These are phyloP conservation scores for Oryza glaberrima DNA, from an alignment of 176 grass and related monocot species.

Conservation along the genomic window DNA sequence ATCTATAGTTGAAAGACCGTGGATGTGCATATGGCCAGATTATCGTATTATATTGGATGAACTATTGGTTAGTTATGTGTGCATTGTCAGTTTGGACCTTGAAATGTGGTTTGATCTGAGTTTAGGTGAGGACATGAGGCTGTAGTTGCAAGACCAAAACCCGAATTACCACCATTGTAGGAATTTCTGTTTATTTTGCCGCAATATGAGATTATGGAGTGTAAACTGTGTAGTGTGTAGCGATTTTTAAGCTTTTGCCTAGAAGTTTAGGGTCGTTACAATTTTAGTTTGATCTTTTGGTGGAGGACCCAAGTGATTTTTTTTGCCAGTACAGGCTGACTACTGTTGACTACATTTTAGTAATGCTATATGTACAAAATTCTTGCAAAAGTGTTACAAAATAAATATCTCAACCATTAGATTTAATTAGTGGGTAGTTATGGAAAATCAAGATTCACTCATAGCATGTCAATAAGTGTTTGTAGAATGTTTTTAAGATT, in stretches of 20 bases:
- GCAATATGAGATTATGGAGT: background rate
- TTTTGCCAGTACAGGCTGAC: background rate
- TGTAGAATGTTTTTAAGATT: too few species aligned
- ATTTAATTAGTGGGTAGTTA: too few species aligned
- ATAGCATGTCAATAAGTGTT: too few species aligned
- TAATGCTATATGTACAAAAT: too few species aligned
- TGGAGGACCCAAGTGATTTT: constrained; percentile 12
- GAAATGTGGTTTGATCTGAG: constrained; percentile 31
- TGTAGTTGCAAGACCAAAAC: background rate
- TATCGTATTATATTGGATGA: background rate
- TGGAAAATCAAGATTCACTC: too few species aligned
- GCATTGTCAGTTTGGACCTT: background rate
- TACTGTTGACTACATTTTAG: background rate
- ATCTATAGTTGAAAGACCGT: constrained; percentile 16
- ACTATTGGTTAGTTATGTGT: background rate
- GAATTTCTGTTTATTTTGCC: background rate
- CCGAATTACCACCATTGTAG: background rate
- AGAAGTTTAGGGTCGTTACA: background rate
- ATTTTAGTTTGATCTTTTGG: constrained; percentile 10
- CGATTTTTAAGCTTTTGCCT: background rate
- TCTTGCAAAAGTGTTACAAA: too few species aligned
- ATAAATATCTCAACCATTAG: too few species aligned
- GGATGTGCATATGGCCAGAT: background rate
- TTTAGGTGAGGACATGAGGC: background rate
- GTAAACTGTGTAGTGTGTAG: background rate